A percentile compares a stretch with the other conserved stretches of the same genome.
Evolutionary conservation across 805 yeast genomes (phyloP).

Genomic region (Ogataea thermomethanolica): DNA sequence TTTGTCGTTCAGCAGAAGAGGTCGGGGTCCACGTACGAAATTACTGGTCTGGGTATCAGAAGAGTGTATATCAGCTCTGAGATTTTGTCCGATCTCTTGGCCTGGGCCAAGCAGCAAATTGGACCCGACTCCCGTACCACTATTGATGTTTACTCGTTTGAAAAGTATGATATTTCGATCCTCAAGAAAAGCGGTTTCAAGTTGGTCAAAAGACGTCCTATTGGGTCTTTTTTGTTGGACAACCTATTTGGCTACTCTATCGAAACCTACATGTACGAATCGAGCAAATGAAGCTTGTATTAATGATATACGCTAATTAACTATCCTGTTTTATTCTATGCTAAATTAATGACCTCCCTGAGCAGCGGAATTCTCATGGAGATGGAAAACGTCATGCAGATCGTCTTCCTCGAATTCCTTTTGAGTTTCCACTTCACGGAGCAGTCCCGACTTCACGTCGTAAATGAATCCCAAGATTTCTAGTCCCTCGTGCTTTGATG

Average conservation of each 20-base stretch:
- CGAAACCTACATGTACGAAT: conserved; percentile 17
- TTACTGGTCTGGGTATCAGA: conserved; percentile 61
- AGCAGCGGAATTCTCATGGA: conserved; percentile 17
- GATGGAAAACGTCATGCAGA: conserved; percentile 27
- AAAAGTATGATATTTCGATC: conserved; percentile 36
- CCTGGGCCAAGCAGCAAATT: conserved; percentile 52
- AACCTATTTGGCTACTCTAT: conserved; percentile 20
- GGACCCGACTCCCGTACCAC: conserved; percentile 37
- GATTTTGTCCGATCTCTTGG: conserved; percentile 58
- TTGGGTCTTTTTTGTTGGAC: conserved; percentile 12
- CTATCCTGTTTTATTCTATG: conserved; percentile 3
- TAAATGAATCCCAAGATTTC: conserved; percentile 82
- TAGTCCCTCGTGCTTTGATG: conserved; percentile 56
- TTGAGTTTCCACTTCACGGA: conserved; percentile 36
- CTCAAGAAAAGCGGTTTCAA: conserved; percentile 44
- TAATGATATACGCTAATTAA: conserved; percentile 1
- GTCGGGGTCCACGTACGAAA: conserved; percentile 34
- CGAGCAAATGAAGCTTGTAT: background rate
- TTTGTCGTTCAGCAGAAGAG: conserved; percentile 44
- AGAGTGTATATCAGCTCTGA: conserved; percentile 65
- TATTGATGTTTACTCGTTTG: conserved; percentile 53
- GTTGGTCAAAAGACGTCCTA: conserved; percentile 24
- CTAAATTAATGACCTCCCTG: conserved; percentile 2
- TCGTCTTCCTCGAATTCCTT: conserved; percentile 21
- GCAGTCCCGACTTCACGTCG: conserved; percentile 73